These are phyloP conservation scores for Candida alai DNA, from an alignment of 805 yeast species.

Conservation along the genomic window DNA sequence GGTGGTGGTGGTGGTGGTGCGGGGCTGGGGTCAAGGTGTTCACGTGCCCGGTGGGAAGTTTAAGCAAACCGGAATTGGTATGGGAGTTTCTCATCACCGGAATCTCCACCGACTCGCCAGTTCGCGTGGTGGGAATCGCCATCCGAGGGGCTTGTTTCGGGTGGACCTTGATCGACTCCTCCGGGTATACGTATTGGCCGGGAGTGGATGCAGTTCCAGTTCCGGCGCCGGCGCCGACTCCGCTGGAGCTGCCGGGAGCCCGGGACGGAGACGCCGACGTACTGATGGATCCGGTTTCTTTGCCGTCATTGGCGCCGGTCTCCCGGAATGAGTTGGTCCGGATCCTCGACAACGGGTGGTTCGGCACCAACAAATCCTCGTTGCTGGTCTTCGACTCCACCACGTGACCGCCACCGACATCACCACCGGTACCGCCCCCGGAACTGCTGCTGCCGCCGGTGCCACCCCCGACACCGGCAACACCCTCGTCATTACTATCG, in stretches of 20 bases:
- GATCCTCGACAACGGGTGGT: slow-evolving; percentile 26
- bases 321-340: slow-evolving; percentile 20
- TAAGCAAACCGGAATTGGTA: slow-evolving; percentile 12
- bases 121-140: slow-evolving; percentile 79
- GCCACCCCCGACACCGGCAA: slow-evolving; percentile 13
- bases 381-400: slow-evolving; percentile 12
- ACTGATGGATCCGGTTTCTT: background rate
- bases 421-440: too few species aligned
- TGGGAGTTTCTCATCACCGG: slow-evolving; percentile 34
- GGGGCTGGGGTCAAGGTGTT: slow-evolving; percentile 3
- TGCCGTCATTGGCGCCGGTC: slow-evolving; percentile 1
- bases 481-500: slow-evolving; percentile 29
- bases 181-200: slow-evolving; percentile 7
- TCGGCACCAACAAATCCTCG: slow-evolving; percentile 18
- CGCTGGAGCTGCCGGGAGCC: background rate
- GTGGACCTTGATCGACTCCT: slow-evolving; percentile 14
- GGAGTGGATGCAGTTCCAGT: too few species aligned
- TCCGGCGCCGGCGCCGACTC: background rate
- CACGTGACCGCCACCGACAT: too few species aligned
- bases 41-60: slow-evolving; percentile 4
- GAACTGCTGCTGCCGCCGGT: slow-evolving; percentile 9
- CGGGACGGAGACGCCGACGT: slow-evolving; percentile 7
- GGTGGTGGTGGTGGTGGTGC: slow-evolving; percentile 5
- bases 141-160: slow-evolving; percentile 39
- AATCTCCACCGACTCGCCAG: slow-evolving; percentile 77